Evolutionary conservation across 768 basidiomycete genomes (phyloP), one percentile per base, ranked within the genome.

Genomic region (Trametes villosa): DNA sequence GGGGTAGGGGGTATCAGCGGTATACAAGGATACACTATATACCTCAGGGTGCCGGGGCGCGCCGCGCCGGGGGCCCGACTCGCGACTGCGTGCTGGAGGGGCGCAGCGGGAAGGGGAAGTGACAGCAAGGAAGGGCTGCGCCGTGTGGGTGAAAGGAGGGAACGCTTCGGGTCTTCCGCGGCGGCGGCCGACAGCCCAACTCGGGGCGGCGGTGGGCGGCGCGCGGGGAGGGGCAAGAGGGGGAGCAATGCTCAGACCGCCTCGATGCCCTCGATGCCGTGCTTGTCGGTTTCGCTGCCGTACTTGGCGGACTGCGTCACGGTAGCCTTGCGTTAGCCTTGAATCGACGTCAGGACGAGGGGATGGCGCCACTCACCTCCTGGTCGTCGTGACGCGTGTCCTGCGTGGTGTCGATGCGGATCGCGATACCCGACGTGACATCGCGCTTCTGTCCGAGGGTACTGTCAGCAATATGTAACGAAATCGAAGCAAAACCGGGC

Each of bases 381-480:
- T 34, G 52, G 30, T 26, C 46, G 18, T 56, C 53, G 18, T 71
- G 77, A 45, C 74, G 68, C 46, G 75, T 77, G 56, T 86, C 85
- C 26, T 83, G 78, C 38, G 78, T 85, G 11, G 86, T 86, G 67
- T 87, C 83, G 56, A 87, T 83, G 72, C 85, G 83, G 74, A 88
- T 86, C 34, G 85, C 83, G 63, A 87, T 83, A 29, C 36, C 36
- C 4, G 13, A 15, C 36, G 5, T 4, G 13, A 4, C 36, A 17
- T 62, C 50, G 34, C 56, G 55, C 9, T 48, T 49, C 54, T 56
- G 53, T 29, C 11, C 22, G 9, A 11, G 36, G 9, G 15, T 17
- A 48, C 36, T 12, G 48, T 41, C 34, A 41, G 36, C 3, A 18
- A 18, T 7, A 26, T 7, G 1, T n/a, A n/a, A n/a, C n/a, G n/a